Evolutionary conservation across 768 basidiomycete species (phyloP).

Genomic region (Mycena crocata): DNA sequence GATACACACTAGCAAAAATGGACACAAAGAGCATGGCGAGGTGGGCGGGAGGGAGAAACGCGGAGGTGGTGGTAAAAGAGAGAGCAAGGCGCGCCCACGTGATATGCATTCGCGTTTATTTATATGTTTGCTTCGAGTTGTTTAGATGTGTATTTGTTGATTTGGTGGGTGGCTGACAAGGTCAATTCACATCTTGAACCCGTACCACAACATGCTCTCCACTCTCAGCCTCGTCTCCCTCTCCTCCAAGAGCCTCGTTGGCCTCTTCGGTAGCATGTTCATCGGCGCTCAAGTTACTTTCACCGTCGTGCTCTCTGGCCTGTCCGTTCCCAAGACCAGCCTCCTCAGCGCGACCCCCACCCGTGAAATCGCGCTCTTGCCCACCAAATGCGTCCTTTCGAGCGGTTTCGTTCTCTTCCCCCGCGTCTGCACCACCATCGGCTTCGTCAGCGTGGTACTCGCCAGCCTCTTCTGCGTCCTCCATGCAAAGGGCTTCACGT

Average conservation of each 20-base stretch:
- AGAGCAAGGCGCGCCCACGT: too few relatives aligned
- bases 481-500: background rate
- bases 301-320: background rate
- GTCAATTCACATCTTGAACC: slow-evolving; percentile 12
- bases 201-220: slow-evolving; percentile 11
- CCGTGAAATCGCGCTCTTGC: background rate
- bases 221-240: background rate
- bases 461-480: background rate
- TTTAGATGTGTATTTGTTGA: too few relatives aligned
- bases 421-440: background rate
- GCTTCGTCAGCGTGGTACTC: background rate
- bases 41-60: too few relatives aligned
- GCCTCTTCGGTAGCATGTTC: background rate
- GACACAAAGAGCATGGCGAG: too few relatives aligned
- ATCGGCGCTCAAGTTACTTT: background rate
- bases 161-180: too few relatives aligned
- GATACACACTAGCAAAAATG: too few relatives aligned
- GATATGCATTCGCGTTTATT: too few relatives aligned
- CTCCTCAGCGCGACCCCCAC: background rate
- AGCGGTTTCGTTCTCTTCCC: background rate
- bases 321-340: slow-evolving; percentile 9
- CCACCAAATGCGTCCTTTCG: background rate
- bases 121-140: too few relatives aligned
- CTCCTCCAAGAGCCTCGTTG: background rate
- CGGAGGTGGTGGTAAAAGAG: too few relatives aligned